Conservation (phyloP, 768 basidiomycete genomes). For the Hemileccinum impolitum region DNA sequence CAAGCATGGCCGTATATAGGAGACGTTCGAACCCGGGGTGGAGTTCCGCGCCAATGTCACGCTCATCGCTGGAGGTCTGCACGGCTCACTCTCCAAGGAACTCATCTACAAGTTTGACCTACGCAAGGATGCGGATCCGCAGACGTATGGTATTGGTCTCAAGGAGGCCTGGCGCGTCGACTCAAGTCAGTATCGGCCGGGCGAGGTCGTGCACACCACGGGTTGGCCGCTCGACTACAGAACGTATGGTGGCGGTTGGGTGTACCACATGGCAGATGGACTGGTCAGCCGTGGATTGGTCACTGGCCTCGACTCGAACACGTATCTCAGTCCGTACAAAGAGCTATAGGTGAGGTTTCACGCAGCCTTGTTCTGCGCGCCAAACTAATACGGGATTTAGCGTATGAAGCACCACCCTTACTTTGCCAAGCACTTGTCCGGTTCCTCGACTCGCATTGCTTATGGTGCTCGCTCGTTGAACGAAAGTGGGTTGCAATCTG, state of each 20-base stretch:
- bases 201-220: conserved; percentile 86
- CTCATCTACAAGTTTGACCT: conserved; percentile 73
- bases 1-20: conserved; percentile 69
- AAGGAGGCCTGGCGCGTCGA: conserved; percentile 97
- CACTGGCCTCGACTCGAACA: conserved; percentile 89
- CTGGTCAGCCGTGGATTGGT: conserved; percentile 90
- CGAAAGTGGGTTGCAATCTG: conserved; percentile 91
- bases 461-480: conserved; percentile 90
- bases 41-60: conserved; percentile 91
- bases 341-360: conserved; percentile 75
- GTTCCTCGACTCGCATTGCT: conserved; percentile 70
- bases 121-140: conserved; percentile 64
- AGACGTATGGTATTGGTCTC: conserved; percentile 95
- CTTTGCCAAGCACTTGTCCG: conserved; percentile 75
- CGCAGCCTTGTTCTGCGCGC: background rate
- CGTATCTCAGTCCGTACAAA: conserved; percentile 85
- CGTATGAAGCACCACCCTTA: conserved; percentile 97
- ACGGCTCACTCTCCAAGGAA: conserved; percentile 85
- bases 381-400: conserved; percentile 31
- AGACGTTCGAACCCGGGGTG: conserved; percentile 94
- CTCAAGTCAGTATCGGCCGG: conserved; percentile 54
- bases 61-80: conserved; percentile 91
- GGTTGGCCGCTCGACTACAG: conserved; percentile 86
- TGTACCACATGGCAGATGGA: conserved; percentile 93
- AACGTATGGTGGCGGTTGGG: conserved; percentile 85